Evolutionary conservation across 163 green algal genomes (phyloP), one percentile per base, ranked within the genome.

Genomic region (Picocystis sp.): DNA sequence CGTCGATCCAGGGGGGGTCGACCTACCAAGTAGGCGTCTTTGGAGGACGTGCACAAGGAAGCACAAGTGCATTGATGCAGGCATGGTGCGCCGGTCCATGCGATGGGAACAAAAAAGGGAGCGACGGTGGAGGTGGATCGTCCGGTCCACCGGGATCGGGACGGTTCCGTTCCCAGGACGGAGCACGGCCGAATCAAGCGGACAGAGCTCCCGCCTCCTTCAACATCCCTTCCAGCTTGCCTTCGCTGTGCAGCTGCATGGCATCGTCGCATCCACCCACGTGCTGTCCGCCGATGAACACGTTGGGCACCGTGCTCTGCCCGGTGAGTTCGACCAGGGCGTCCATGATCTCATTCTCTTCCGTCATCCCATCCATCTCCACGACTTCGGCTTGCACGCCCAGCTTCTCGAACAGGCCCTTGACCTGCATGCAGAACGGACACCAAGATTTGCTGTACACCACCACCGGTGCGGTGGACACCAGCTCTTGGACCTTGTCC

Each of bases 211-310:
- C 48, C 9, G 21, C 17, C 8, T 55, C 52, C 52, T 58, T 24
- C 3, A 58, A 8, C 52, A 58, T 53, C 14, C 21, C n/a, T 24
- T 15, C 13, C 15, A 58, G 52, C 14, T 48, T 45, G 22, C 52
- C 52, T n/a, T 22, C 17, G 19, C 13, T 1, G 11, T 58, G 15
- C 12, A 58, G 52, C n/a, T 22, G 22, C 52, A 58, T 58, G 22
- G 52, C 46, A 83, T 72, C 78, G 57, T 91, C 81, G 49, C 79
- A 89, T 47, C 81, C 81, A 11, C 81, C 81, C 17, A 91, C 66
- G 44, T 77, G 76, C 46, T 76, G 55, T 33, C 79, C 79, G 1
- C 63, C 65, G 10, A 91, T 61, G 55, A 91, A 91, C 1, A 91
- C 76, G 51, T 87, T 84, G n/a, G 81, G 81, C 45, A 91, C 81